phyloP scores from a whole-genome alignment of 2,329 filamentous ascomycete genomes.

The Diplodia corticola region DNA sequence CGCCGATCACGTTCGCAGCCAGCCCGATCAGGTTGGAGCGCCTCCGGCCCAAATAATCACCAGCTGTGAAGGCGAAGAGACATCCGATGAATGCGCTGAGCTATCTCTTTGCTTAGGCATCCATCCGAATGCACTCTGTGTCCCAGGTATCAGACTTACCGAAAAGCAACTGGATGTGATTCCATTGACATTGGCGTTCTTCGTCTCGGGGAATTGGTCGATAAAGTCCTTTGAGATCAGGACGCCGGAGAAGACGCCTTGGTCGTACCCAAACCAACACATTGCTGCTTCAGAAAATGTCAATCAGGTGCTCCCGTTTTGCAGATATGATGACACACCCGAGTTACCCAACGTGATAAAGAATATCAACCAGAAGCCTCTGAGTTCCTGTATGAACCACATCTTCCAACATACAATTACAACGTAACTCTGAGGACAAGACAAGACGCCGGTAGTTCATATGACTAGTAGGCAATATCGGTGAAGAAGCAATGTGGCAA shows the following conservation, averaged over 20 bases:
- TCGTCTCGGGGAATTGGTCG: constrained; percentile 28
- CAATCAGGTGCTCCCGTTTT: neutral
- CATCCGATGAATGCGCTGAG: neutral
- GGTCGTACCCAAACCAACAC: constrained; percentile 27
- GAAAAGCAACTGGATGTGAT: constrained; percentile 32
- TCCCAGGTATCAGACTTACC: constrained; percentile 13
- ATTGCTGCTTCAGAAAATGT: neutral
- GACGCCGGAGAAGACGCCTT: constrained; percentile 26
- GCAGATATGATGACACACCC: neutral
- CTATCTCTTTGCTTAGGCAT: neutral
- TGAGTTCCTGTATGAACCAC: neutral
- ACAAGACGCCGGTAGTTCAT: too few species aligned
- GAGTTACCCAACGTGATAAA: neutral
- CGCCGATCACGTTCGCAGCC: constrained; percentile 26
- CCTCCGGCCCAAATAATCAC: constrained; percentile 28
- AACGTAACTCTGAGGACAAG: too few species aligned
- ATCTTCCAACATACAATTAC: neutral
- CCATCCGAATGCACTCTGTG: neutral
- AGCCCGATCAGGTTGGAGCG: constrained; percentile 28
- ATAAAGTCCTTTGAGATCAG: constrained; percentile 29
- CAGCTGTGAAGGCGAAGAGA: constrained; percentile 16
- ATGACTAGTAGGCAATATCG: too few species aligned
- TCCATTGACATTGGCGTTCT: constrained; percentile 28
- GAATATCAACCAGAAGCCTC: neutral
- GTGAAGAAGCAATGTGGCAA: neutral